A percentile compares a stretch with the other conserved stretches of the same genome.
phyloP scores from a whole-genome alignment of 2,329 filamentous ascomycete species.

The Colletotrichum aenigma region DNA sequence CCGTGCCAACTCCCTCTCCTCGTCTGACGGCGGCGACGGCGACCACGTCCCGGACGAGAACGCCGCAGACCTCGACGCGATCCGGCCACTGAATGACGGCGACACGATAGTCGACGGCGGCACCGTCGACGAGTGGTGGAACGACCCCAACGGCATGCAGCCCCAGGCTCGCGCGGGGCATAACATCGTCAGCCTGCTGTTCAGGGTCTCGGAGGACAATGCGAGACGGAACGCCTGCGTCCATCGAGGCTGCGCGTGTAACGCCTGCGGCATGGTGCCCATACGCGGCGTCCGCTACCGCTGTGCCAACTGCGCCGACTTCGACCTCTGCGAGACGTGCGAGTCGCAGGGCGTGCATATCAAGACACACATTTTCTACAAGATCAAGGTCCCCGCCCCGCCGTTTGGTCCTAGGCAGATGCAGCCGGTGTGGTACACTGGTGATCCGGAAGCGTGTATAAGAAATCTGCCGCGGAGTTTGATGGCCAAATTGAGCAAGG shows the following conservation, averaged over 20 bases:
- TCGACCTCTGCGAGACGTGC: slow-evolving; percentile 93
- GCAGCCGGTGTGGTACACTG: slow-evolving; percentile 86
- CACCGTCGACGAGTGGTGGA: slow-evolving; percentile 56
- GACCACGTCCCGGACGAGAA: slow-evolving; percentile 49
- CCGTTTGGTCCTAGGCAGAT: slow-evolving; percentile 82
- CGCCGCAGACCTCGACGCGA: slow-evolving; percentile 29
- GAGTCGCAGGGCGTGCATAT: slow-evolving; percentile 79
- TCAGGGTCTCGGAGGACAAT: slow-evolving; percentile 93
- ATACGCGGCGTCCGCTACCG: slow-evolving; percentile 93
- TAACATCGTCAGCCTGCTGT: slow-evolving; percentile 84
- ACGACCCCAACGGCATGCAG: slow-evolving; percentile 44
- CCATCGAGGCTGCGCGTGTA: slow-evolving; percentile 91
- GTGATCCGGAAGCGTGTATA: slow-evolving; percentile 76
- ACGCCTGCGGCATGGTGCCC: slow-evolving; percentile 84
- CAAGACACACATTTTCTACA: slow-evolving; percentile 96
- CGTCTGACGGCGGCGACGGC: slow-evolving; percentile 31
- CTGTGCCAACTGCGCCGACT: slow-evolving; percentile 95
- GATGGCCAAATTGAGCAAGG: slow-evolving; percentile 70
- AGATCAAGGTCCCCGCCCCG: slow-evolving; percentile 88
- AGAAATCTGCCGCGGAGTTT: slow-evolving; percentile 68
- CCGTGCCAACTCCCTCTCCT: slow-evolving; percentile 42
- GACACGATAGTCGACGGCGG: slow-evolving; percentile 43
- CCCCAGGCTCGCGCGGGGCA: slow-evolving; percentile 65
- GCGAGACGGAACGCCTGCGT: slow-evolving; percentile 87
- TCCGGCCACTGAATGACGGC: slow-evolving; percentile 34